Conservation (phyloP, 495 filamentous ascomycete species). For the Daldinia caldariorum region DNA sequence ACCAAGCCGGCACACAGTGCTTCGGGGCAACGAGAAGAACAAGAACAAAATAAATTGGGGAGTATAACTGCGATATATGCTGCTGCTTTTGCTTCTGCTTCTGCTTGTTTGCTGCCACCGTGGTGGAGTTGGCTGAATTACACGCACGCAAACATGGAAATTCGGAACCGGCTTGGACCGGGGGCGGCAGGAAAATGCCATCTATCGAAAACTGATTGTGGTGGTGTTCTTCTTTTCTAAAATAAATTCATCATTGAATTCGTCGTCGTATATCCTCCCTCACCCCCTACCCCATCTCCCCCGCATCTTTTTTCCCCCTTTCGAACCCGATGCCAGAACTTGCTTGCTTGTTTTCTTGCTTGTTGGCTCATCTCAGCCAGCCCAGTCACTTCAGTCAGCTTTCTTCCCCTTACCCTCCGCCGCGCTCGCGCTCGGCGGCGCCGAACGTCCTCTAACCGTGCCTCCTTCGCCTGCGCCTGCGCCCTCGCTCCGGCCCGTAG, state of each 20-base stretch:
- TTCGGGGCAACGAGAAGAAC: background rate
- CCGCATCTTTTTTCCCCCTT: no score
- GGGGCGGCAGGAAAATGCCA: background rate
- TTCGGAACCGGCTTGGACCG: background rate
- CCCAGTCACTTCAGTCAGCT: no score
- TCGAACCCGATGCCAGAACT: background rate
- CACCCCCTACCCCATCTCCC: no score
- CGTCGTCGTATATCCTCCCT: background rate
- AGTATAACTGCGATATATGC: background rate
- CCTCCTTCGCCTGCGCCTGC: conserved; percentile 19
- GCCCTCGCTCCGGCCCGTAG: conserved; percentile 49
- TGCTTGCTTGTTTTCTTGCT: background rate
- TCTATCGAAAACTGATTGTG: background rate
- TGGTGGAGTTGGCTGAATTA: background rate
- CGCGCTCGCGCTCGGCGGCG: background rate
- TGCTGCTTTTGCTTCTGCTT: background rate
- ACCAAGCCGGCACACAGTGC: conserved; percentile 3
- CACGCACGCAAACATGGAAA: conserved; percentile 4
- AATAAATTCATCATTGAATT: background rate
- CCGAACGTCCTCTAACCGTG: conserved; percentile 43
- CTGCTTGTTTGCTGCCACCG: background rate
- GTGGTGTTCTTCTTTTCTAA: background rate
- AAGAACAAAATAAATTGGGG: background rate
- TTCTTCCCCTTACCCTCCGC: conserved; percentile 49
- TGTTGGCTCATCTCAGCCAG: no score